These are phyloP conservation scores for Schizosaccharomyces octosporus DNA, from an alignment of 805 yeast species.

Conservation along the genomic window DNA sequence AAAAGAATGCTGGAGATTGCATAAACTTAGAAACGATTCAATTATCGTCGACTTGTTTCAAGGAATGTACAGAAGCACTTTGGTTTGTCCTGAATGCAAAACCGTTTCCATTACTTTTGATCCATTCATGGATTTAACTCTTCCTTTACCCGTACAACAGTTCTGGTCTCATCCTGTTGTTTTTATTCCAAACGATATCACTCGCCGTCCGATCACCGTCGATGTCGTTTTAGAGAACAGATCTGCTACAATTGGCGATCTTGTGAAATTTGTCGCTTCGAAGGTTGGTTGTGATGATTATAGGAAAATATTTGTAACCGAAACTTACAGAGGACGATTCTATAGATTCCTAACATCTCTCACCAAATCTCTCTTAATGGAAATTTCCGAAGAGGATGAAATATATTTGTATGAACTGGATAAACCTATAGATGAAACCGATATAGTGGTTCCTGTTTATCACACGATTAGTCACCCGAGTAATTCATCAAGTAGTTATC, in stretches of 20 bases:
- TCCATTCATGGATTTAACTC: constrained; percentile 72
- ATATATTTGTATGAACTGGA: not conserved
- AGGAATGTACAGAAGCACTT: constrained; percentile 72
- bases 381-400: constrained; percentile 54
- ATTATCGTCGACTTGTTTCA: constrained; percentile 65
- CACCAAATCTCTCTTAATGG: constrained; percentile 65
- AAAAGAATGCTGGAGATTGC: constrained; percentile 52
- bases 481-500: not conserved
- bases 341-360: constrained; percentile 21
- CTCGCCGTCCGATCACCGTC: constrained; percentile 19
- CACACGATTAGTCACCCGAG: not conserved
- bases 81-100: constrained; percentile 65
- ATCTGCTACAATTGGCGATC: constrained; percentile 34
- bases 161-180: constrained; percentile 45
- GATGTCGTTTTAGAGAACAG: constrained; percentile 48
- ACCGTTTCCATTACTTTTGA: constrained; percentile 74
- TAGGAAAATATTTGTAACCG: not conserved
- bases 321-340: not conserved
- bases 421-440: not conserved
- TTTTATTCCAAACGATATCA: constrained; percentile 26
- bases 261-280: not conserved
- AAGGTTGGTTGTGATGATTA: not conserved
- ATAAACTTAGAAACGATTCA: constrained; percentile 61
- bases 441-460: not conserved
- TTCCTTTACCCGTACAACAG: constrained; percentile 61